These are phyloP conservation scores for Takashimella koratensis DNA, from an alignment of 1,284 basidiomycete genomes.

Conservation along the genomic window DNA sequence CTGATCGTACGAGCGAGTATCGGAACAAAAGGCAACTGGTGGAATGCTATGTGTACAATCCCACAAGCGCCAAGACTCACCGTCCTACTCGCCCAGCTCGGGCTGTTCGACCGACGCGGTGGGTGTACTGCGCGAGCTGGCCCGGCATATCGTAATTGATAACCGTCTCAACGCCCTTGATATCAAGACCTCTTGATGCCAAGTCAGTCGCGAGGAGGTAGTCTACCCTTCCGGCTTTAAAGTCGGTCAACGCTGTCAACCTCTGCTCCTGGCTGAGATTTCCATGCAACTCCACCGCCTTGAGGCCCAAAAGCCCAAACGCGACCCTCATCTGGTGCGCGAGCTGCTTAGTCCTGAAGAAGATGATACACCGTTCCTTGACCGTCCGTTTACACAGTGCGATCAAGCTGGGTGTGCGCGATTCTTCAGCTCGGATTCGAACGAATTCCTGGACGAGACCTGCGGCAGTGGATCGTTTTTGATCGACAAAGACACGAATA, in stretches of 20 bases:
- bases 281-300: conserved; percentile 88
- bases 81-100: conserved; percentile 89
- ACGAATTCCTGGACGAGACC: conserved; percentile 96
- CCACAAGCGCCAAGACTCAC: conserved; percentile 51
- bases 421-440: conserved; percentile 70
- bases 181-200: conserved; percentile 91
- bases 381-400: conserved; percentile 84
- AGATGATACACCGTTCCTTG: conserved; percentile 79
- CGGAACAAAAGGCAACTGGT: conserved; percentile 8
- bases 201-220: conserved; percentile 94
- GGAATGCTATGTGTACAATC: neutral
- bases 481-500: conserved; percentile 91
- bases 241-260: conserved; percentile 75
- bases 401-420: conserved; percentile 73
- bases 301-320: conserved; percentile 82
- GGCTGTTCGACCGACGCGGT: conserved; percentile 94
- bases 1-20: neutral
- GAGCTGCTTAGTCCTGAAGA: conserved; percentile 91
- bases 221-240: conserved; percentile 79
- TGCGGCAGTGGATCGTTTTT: conserved; percentile 79
- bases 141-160: conserved; percentile 98
- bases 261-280: conserved; percentile 95
- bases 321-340: conserved; percentile 95
- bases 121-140: conserved; percentile 88
- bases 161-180: conserved; percentile 95